These are phyloP conservation scores for Septoria petroselini DNA, from an alignment of 2,329 filamentous ascomycete genomes.

Conservation along the genomic window DNA sequence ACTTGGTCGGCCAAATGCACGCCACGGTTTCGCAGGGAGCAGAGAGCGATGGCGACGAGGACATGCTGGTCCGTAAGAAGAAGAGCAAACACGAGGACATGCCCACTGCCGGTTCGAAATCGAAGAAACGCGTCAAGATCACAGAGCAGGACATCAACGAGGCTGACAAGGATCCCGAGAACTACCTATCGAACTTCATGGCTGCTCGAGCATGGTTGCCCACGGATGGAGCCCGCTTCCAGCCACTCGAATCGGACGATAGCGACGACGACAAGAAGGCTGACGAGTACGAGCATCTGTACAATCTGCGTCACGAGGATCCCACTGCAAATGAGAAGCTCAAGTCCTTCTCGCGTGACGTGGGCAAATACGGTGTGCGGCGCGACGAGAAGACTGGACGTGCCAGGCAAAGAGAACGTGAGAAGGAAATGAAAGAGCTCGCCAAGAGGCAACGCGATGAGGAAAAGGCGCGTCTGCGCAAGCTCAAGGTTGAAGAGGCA, in stretches of 20 bases:
- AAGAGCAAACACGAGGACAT: slow-evolving; percentile 40
- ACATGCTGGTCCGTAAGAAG: slow-evolving; percentile 72
- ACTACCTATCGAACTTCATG: slow-evolving; percentile 93
- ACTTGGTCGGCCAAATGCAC: slow-evolving; percentile 77
- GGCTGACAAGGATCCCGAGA: slow-evolving; percentile 86
- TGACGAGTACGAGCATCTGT: slow-evolving; percentile 86
- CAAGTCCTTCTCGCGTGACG: slow-evolving; percentile 83
- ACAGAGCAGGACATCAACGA: slow-evolving; percentile 64
- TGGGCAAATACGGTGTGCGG: slow-evolving; percentile 78
- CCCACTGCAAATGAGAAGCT: slow-evolving; percentile 87
- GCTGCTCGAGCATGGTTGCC: slow-evolving; percentile 86
- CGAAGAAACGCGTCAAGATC: slow-evolving; percentile 37
- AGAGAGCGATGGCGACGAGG: slow-evolving; percentile 53
- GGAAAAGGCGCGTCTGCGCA: slow-evolving; percentile 78
- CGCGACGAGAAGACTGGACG: slow-evolving; percentile 81
- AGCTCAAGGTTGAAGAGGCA: slow-evolving; percentile 86
- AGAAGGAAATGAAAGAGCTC: slow-evolving; percentile 72
- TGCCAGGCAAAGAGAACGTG: slow-evolving; percentile 73
- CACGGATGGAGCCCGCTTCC: slow-evolving; percentile 61
- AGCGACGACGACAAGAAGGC: slow-evolving; percentile 70
- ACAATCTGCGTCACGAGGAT: slow-evolving; percentile 95
- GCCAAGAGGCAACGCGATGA: slow-evolving; percentile 72
- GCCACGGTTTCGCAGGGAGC: slow-evolving; percentile 51
- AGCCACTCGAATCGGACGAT: slow-evolving; percentile 90
- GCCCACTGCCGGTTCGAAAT: slow-evolving; percentile 28